Evolutionary conservation across 2,329 filamentous ascomycete species (phyloP).

Genomic region (Trichoderma afroharzianum): DNA sequence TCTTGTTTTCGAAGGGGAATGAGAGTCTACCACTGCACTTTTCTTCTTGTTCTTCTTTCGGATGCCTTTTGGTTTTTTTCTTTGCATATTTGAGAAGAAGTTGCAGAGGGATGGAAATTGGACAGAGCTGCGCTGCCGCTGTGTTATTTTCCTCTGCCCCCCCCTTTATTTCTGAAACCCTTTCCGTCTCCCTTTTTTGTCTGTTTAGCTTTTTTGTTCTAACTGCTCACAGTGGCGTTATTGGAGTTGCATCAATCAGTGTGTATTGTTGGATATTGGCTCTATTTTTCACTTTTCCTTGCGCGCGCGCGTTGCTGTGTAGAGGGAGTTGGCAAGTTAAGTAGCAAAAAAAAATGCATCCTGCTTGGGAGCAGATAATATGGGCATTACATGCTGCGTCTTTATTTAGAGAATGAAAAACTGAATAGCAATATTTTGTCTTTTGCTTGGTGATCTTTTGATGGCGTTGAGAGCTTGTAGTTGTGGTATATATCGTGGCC

Average conservation of each 20-base stretch:
- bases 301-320: not conserved
- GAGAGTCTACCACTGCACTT: not conserved
- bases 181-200: not conserved
- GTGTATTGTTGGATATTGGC: not conserved
- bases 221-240: not conserved
- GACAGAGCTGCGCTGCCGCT: not conserved
- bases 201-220: not conserved
- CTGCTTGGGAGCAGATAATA: not conserved
- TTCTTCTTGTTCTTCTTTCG: not conserved
- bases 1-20: slow-evolving; percentile 2
- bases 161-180: too few species aligned
- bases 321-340: not conserved
- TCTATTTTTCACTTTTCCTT: not conserved
- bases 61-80: not conserved
- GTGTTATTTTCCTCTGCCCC: not conserved
- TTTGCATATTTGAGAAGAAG: not conserved
- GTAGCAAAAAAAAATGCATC: not conserved
- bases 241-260: slow-evolving; percentile 2
- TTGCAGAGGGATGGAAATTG: not conserved
- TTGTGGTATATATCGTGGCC: not conserved
- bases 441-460: not conserved
- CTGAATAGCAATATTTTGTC: not conserved
- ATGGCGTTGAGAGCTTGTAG: not conserved
- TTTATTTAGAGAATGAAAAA: not conserved
- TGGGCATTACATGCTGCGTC: not conserved